phyloP scores from a whole-genome alignment of 208 protist genomes.

The Blechomonas ayalai region DNA sequence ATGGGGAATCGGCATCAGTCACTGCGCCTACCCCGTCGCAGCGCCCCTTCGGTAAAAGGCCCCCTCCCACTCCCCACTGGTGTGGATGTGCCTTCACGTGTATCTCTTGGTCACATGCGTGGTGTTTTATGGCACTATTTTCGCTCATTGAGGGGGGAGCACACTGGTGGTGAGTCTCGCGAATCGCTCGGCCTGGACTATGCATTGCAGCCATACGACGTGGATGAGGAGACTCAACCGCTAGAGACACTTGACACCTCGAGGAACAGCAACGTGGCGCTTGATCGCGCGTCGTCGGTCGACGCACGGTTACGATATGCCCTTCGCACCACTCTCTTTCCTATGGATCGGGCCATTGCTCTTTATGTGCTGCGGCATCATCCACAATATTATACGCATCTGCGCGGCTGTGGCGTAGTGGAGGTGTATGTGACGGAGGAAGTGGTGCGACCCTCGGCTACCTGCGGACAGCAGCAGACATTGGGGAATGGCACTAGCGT shows the following conservation, averaged over 20 bases:
- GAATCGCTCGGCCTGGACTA: too few species aligned
- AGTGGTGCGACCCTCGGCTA: too few species aligned
- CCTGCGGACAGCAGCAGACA: too few species aligned
- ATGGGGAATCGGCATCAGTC: slow-evolving; percentile 4
- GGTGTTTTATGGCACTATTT: slow-evolving; percentile 59
- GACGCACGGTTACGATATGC: too few species aligned
- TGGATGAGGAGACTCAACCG: too few species aligned
- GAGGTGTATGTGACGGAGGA: slow-evolving; percentile 30
- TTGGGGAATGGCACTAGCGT: too few species aligned
- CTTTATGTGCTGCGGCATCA: slow-evolving; percentile 61
- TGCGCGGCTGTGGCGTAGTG: slow-evolving; percentile 51
- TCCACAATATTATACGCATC: slow-evolving; percentile 42
- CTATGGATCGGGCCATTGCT: slow-evolving; percentile 29
- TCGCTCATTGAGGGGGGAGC: slow-evolving; percentile 8
- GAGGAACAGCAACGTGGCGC: background rate
- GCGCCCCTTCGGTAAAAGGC: background rate
- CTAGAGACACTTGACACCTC: too few species aligned
- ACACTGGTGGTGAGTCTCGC: too few species aligned
- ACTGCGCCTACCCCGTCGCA: slow-evolving; percentile 1
- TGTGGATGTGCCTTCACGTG: slow-evolving; percentile 12
- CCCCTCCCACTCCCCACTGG: slow-evolving; percentile 20
- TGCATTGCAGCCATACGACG: too few species aligned
- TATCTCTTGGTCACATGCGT: slow-evolving; percentile 22
- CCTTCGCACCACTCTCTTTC: slow-evolving; percentile 31
- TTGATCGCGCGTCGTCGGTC: background rate